These are phyloP conservation scores for Alopecurus myosuroides DNA, from an alignment of 176 grass and related monocot species.

Conservation along the genomic window DNA sequence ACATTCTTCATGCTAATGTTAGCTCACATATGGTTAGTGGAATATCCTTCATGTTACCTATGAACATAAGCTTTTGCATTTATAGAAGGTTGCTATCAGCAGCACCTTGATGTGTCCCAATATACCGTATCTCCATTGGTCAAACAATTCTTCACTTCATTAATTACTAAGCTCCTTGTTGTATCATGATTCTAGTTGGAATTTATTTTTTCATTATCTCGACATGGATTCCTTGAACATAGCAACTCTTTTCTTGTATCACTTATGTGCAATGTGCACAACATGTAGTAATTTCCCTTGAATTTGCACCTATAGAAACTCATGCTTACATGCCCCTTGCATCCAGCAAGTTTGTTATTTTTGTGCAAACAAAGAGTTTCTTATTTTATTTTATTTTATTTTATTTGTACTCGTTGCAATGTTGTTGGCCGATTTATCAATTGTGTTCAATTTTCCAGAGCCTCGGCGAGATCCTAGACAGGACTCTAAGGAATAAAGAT, in stretches of 20 bases:
- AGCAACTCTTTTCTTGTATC: not conserved
- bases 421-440: not conserved
- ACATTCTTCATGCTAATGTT: too few relatives aligned
- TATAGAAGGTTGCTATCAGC: not conserved
- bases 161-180: slow-evolving; percentile 3
- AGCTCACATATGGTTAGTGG: too few relatives aligned
- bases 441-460: slow-evolving; percentile 44
- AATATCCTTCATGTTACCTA: too few relatives aligned
- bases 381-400: not conserved
- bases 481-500: slow-evolving; percentile 56
- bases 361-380: too few relatives aligned
- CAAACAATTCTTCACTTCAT: slow-evolving; percentile 7
- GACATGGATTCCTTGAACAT: not conserved
- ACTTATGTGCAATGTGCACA: not conserved
- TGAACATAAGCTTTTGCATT: not conserved
- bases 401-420: too few relatives aligned
- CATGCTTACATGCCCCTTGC: not conserved
- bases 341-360: not conserved
- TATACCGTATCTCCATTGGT: not conserved
- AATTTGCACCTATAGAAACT: too few relatives aligned
- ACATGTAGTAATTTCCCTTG: not conserved
- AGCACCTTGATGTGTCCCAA: not conserved
- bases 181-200: slow-evolving; percentile 3
- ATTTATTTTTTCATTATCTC: not conserved
- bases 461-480: slow-evolving; percentile 64